Evolutionary conservation across 2,329 filamentous ascomycete species (phyloP), one percentile per base, ranked within the genome.

Genomic region (Fusarium odoratissimum): DNA sequence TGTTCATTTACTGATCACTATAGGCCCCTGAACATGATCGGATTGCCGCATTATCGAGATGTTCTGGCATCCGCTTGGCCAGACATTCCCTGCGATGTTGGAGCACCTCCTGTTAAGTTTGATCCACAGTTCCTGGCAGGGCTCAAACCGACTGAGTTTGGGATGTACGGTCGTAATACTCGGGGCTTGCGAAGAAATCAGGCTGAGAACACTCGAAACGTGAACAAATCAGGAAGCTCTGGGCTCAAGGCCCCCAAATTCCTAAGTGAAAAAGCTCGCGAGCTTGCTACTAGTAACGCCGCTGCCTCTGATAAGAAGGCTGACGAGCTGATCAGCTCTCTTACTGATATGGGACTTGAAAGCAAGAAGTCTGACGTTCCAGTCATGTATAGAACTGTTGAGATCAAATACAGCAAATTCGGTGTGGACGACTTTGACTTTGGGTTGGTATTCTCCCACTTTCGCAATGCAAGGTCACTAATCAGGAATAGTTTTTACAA

Each of bases 341-440:
- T 95, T 66, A 89, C 90, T n/a, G 90, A 91, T 41, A 85, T 90
- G 61, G 91, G 92, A 60, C 85, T 95, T 7, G 91, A 93, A 69
- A 92, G 92, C 72, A 89, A 92, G 62, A 93, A 94, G 72, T 90
- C 92, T 44, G 95, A 97, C 63, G 92, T 96, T 8, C 93, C 95
- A 28, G 89, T 93, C 13, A 94, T 96, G 85, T 99, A 99, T 81
- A 91, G 93, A 72, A 95, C 95, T 77, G 93, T 98, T 16, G 95
- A 98, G 81, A 99, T 99, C 84, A 98, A 98, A 80, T 99, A 98
- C 85, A 98, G 95, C 86, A 97, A 95, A 80, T 99, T 98, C 81
- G 96, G 96, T 25, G 95, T 99, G n/a, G 95, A 98, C 78, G 97
- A 99, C 81, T 99, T 99, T 80, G 96, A 99, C 81, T 99, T 99